Evolutionary conservation across 805 yeast species (phyloP).

Genomic region (Groenewaldozyma salmanticensis): DNA sequence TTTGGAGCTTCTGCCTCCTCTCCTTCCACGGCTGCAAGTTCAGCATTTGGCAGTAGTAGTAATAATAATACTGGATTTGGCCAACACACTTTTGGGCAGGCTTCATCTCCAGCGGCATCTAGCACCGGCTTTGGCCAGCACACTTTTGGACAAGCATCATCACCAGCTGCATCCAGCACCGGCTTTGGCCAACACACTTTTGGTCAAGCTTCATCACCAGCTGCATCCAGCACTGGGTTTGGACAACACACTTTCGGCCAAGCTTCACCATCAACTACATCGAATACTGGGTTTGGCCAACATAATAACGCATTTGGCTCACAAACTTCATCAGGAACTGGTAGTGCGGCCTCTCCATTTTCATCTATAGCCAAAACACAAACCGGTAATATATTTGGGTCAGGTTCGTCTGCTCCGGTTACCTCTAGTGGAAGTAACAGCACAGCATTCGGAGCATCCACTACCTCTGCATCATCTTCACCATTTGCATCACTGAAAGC

Average conservation of each 20-base stretch:
- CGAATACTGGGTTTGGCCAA: background rate
- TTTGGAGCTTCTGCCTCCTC: background rate
- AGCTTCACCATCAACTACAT: background rate
- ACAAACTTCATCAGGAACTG: no score
- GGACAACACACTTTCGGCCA: background rate
- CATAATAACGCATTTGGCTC: background rate
- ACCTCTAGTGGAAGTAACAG: no score
- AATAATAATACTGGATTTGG: background rate
- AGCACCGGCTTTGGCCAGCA: background rate
- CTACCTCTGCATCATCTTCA: conserved; percentile 16
- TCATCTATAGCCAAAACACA: no score
- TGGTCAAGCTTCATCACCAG: background rate
- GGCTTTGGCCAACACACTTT: background rate
- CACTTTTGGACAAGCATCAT: background rate
- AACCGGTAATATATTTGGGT: no score
- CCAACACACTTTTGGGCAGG: background rate
- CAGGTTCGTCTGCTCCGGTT: conserved; percentile 2
- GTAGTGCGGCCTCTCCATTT: no score
- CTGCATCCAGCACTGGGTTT: background rate
- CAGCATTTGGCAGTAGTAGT: background rate
- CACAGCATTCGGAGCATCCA: conserved; percentile 15
- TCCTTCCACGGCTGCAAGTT: background rate
- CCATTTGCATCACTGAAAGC: conserved; percentile 1
- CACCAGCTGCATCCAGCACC: background rate
- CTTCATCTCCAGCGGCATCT: background rate